Evolutionary conservation across 192 early-diverging fungal genomes (phyloP), one percentile per base, ranked within the genome.

Genomic region (Coemansia sp.): DNA sequence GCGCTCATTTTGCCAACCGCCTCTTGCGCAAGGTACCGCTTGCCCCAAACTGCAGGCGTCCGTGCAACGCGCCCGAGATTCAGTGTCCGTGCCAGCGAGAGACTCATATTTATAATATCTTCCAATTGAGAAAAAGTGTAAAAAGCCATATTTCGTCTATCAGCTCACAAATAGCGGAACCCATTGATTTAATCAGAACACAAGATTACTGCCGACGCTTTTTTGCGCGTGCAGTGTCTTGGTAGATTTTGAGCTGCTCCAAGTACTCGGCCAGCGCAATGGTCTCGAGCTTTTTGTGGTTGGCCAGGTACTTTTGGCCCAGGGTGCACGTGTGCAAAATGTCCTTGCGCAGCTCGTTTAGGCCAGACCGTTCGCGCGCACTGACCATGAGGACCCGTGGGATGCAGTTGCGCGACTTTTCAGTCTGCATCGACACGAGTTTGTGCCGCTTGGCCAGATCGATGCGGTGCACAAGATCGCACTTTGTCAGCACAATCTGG

Each of bases 331-430:
- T 76, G 66, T 80, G 82, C 69, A 89, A 52, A 35, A 92, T 84
- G 59, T 88, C 87, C 62, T 89, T 89, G 60, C 90, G 86, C 52
- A 92, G 66, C 24, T 85, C 85, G 51, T 88, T 87, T 45, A 92
- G 83, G 7, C 89, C 90, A 0, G 81, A 68, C 0, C 70, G 63
- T n/a, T 75, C 65, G 38, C 73, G 79, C 19, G 86, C 86, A 48
- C 87, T 89, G 43, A 89, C 86, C 76, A 89, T 84, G 50, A 90
- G 65, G 8, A 89, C 75, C 2, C 76, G 72, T 7, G 57, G 66
- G 21, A 79, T 66, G 64, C 81, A 83, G 73, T 75, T 56, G 12
- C 53, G 56, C 47, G 69, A 69, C 25, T 66, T 54, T 7, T 53
- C 49, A 7, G 73, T 58, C 41, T 80, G 83, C 43, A 85, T 67